A percentile compares a stretch with the other conserved stretches of the same genome.
phyloP scores from a whole-genome alignment of 148 eudicot species.

The Tetragonia tetragonoides region DNA sequence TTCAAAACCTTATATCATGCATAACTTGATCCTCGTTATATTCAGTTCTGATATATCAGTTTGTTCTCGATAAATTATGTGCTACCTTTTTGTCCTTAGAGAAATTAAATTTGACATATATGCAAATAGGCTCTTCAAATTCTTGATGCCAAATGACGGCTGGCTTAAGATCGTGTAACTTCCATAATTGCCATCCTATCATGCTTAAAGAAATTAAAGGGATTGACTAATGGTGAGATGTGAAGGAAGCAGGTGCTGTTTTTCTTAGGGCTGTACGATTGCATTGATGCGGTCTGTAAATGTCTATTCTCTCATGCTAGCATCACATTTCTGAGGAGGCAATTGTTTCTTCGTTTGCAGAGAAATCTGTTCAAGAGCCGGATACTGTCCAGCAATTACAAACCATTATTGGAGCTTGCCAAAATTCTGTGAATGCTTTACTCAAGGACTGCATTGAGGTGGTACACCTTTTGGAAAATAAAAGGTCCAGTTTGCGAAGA shows the following conservation, averaged over 20 bases:
- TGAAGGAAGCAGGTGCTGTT: neutral
- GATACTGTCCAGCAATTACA: slow-evolving; percentile 40
- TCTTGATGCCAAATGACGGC: neutral
- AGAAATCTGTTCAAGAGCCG: slow-evolving; percentile 39
- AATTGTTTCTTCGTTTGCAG: slow-evolving; percentile 42
- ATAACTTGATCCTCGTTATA: too few species aligned
- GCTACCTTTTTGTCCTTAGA: too few species aligned
- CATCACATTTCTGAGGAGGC: neutral
- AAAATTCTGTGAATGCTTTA: slow-evolving; percentile 44
- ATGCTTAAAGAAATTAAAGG: neutral
- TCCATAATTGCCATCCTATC: neutral
- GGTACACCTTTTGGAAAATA: slow-evolving; percentile 58
- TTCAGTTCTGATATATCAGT: too few species aligned
- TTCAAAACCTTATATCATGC: too few species aligned
- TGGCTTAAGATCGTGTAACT: neutral
- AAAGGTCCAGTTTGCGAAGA: slow-evolving; percentile 45
- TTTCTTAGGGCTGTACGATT: neutral
- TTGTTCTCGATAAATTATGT: too few species aligned
- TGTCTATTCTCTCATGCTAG: neutral
- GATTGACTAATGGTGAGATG: neutral
- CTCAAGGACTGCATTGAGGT: slow-evolving; percentile 58
- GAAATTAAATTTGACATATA: too few species aligned
- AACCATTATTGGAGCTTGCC: slow-evolving; percentile 57
- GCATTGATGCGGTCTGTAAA: neutral
- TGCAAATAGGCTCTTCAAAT: too few species aligned